Conservation (phyloP, 2,329 filamentous ascomycete genomes). For the Truncatella angustata region DNA sequence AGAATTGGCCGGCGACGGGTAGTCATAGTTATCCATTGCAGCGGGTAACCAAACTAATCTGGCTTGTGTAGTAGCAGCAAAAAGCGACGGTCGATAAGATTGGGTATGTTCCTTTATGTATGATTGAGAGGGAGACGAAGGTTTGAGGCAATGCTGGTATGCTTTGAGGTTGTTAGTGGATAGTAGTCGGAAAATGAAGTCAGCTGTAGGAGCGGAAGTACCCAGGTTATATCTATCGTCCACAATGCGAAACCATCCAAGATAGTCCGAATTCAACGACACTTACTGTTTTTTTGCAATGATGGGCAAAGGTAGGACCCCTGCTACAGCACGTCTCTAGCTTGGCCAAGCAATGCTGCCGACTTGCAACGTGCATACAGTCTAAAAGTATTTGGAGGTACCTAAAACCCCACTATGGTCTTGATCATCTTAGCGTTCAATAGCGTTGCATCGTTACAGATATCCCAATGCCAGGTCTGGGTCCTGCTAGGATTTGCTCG, state of each 20-base stretch:
- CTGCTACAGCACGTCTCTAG: neutral
- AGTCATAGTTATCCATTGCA: conserved; percentile 31
- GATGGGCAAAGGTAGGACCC: neutral
- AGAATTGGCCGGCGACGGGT: conserved; percentile 32
- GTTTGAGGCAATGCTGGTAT: too few species aligned
- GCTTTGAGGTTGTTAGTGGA: too few species aligned
- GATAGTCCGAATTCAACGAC: neutral
- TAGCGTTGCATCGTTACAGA: neutral
- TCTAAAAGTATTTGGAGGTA: conserved; percentile 6
- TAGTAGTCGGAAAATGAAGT: neutral
- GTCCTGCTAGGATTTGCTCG: neutral
- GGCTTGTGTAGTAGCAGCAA: neutral
- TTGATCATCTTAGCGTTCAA: neutral
- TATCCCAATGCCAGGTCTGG: neutral
- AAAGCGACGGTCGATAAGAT: too few species aligned
- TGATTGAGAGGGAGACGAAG: too few species aligned
- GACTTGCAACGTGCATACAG: neutral
- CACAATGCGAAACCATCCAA: neutral
- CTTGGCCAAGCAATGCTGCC: neutral
- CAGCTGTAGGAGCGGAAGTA: neutral
- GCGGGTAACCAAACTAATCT: too few species aligned
- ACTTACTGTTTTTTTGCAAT: neutral
- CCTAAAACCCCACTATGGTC: neutral
- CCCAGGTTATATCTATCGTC: conserved; percentile 6
- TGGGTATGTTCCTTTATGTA: too few species aligned